Conservation (phyloP, 192 early-diverging fungal species). For the Funneliformis mosseae region DNA sequence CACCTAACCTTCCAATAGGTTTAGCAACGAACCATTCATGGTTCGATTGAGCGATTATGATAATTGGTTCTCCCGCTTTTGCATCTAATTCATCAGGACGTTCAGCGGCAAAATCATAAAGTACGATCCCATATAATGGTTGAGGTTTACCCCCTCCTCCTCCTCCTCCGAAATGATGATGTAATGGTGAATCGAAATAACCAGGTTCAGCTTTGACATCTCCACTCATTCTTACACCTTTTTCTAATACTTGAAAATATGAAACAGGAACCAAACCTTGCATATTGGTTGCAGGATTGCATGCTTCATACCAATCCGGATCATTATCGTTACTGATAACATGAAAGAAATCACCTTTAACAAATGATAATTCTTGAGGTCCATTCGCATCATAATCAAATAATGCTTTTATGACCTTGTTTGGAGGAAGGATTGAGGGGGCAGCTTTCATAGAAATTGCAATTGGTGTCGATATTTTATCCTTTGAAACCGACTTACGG, state of each 20-base stretch:
- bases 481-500: constrained; percentile 29
- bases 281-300: constrained; percentile 70
- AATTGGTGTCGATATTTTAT: constrained; percentile 30
- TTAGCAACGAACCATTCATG: constrained; percentile 81
- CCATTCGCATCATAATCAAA: constrained; percentile 66
- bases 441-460: constrained; percentile 22
- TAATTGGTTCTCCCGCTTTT: constrained; percentile 68
- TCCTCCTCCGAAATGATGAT: constrained; percentile 39
- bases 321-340: constrained; percentile 73
- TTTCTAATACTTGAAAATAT: constrained; percentile 74
- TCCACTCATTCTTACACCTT: constrained; percentile 36
- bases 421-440: constrained; percentile 52
- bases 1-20: constrained; percentile 61
- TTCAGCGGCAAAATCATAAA: constrained; percentile 76
- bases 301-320: constrained; percentile 72
- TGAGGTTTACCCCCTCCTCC: constrained; percentile 42
- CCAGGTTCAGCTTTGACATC: constrained; percentile 15
- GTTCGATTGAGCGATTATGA: constrained; percentile 78
- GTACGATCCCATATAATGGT: constrained; percentile 68
- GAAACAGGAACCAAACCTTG: constrained; percentile 71
- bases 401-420: constrained; percentile 73
- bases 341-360: constrained; percentile 77
- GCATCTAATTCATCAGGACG: constrained; percentile 72
- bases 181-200: constrained; percentile 30
- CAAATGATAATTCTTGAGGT: constrained; percentile 67